Conservation (phyloP, 208 protist genomes). For the Kentomonas sorsogonicus region DNA sequence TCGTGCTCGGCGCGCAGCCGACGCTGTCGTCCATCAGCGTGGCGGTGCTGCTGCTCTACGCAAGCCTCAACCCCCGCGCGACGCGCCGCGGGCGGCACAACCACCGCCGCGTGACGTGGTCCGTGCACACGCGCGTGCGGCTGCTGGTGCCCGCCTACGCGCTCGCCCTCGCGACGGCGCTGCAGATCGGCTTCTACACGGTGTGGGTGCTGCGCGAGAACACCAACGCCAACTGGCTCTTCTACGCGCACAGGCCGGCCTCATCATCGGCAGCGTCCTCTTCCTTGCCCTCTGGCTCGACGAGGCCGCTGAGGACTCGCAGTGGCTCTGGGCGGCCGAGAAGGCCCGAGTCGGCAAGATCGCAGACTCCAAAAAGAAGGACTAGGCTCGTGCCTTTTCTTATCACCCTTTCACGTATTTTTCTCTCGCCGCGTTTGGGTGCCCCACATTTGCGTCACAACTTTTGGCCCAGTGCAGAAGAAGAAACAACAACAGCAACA, state of each 20-base stretch:
- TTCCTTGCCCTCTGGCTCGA: too few relatives aligned
- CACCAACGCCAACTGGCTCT: constrained; percentile 74
- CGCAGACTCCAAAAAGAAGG: too few relatives aligned
- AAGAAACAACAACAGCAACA: too few relatives aligned
- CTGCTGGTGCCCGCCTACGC: constrained; percentile 52
- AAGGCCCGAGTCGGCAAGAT: too few relatives aligned
- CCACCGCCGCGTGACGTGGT: constrained; percentile 29
- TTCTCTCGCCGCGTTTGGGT: too few relatives aligned
- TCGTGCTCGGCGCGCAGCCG: constrained; percentile 36
- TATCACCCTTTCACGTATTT: too few relatives aligned
- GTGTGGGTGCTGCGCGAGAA: constrained; percentile 58
- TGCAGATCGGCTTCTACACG: constrained; percentile 62
- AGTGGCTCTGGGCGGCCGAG: constrained; percentile 37
- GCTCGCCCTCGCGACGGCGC: constrained; percentile 30
- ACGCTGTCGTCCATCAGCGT: constrained; percentile 44
- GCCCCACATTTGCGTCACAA: too few relatives aligned
- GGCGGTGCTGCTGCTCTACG: constrained; percentile 55
- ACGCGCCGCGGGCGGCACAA: constrained; percentile 11
- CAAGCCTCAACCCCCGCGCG: constrained; percentile 30
- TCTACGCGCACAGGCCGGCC: constrained; percentile 60
- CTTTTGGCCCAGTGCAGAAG: too few relatives aligned
- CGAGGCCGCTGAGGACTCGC: too few relatives aligned
- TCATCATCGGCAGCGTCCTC: constrained; percentile 21
- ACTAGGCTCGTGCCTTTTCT: too few relatives aligned
- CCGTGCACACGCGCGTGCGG: constrained; percentile 26